phyloP scores from a whole-genome alignment of 129 eudicot species.

The Escallonia herrerae region DNA sequence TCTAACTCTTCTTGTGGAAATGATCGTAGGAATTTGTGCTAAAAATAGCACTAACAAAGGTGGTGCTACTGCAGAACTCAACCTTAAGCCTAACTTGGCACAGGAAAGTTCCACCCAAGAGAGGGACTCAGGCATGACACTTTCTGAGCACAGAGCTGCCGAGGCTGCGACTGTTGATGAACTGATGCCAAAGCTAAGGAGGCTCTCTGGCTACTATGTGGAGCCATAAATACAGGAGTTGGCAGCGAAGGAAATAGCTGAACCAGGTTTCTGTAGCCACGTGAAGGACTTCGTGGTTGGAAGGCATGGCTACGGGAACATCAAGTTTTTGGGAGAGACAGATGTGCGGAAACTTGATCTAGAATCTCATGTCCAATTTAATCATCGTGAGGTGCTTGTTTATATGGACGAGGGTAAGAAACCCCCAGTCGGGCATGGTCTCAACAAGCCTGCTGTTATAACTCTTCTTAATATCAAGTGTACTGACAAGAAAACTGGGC shows the following conservation, averaged over 20 bases:
- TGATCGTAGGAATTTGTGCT: too few relatives aligned
- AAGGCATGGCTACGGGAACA: constrained; percentile 47
- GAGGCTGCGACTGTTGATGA: too few relatives aligned
- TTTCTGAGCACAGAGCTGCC: background rate
- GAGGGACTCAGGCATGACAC: background rate
- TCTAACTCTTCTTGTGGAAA: too few relatives aligned
- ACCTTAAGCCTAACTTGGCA: background rate
- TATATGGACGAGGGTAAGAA: constrained; percentile 54
- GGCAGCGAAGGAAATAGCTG: constrained; percentile 37
- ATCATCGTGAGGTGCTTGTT: constrained; percentile 55
- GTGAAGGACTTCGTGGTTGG: constrained; percentile 76
- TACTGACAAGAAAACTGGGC: constrained; percentile 44
- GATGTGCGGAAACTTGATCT: constrained; percentile 51
- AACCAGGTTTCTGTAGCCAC: constrained; percentile 55
- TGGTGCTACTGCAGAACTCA: background rate
- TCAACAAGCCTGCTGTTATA: constrained; percentile 71
- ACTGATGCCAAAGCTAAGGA: constrained; percentile 42
- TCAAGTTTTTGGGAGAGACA: constrained; percentile 60
- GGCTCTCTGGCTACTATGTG: constrained; percentile 50
- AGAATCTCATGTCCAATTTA: constrained; percentile 42
- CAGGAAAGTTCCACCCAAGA: constrained; percentile 4
- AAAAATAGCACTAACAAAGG: background rate
- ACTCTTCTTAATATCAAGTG: constrained; percentile 69
- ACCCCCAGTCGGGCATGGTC: constrained; percentile 63
- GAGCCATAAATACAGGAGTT: constrained; percentile 51